Evolutionary conservation across 805 yeast species (phyloP).

Genomic region (Yarrowia alimentaria): DNA sequence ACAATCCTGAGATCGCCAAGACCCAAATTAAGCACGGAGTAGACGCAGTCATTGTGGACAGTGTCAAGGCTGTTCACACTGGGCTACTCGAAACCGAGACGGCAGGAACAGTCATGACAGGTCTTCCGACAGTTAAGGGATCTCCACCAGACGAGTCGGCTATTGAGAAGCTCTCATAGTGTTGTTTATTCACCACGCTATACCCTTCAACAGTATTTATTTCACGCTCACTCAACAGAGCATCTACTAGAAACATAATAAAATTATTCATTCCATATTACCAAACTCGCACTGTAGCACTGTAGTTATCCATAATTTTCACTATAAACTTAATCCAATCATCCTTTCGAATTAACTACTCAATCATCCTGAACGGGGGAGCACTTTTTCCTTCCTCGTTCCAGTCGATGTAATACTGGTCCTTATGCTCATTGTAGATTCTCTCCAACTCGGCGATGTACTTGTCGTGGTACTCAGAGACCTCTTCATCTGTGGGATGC

Average conservation of each 20-base stretch:
- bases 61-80: conserved; percentile 87
- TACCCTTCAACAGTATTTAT: conserved; percentile 17
- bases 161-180: conserved; percentile 6
- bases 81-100: conserved; percentile 49
- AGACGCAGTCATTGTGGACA: conserved; percentile 97
- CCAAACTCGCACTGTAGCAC: too few relatives aligned
- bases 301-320: too few relatives aligned
- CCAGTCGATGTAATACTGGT: conserved; percentile 34
- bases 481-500: conserved; percentile 48
- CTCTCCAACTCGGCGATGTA: conserved; percentile 47
- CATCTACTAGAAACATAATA: conserved; percentile 16
- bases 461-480: conserved; percentile 67
- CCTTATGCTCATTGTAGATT: conserved; percentile 67
- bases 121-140: conserved; percentile 16
- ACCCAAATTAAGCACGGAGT: conserved; percentile 91
- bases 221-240: conserved; percentile 26
- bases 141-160: conserved; percentile 14
- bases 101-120: not conserved
- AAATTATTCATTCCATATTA: too few relatives aligned
- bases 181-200: not conserved
- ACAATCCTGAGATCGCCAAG: conserved; percentile 77
- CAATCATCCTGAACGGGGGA: conserved; percentile 22
- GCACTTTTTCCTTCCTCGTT: conserved; percentile 25
- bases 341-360: not conserved
- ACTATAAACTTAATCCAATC: too few relatives aligned